These are phyloP conservation scores for Achaetomiella virescens DNA, from an alignment of 495 filamentous ascomycete genomes.

Conservation along the genomic window DNA sequence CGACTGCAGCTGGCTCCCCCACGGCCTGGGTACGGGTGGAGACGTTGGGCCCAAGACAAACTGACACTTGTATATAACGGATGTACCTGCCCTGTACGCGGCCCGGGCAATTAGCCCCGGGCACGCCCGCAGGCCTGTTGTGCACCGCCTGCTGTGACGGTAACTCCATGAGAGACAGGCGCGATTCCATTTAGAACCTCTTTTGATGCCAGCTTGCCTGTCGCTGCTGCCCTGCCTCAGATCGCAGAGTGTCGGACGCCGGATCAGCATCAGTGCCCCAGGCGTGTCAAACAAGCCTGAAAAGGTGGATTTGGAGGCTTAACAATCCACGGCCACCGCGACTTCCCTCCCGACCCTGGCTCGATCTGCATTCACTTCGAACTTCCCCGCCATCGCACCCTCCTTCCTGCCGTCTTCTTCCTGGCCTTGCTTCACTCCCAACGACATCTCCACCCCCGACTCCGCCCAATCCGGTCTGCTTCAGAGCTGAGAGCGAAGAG, in stretches of 20 bases:
- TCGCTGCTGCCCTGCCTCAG: too few species aligned
- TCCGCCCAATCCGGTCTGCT: conserved; percentile 1
- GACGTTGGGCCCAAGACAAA: not conserved
- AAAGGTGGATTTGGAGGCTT: too few species aligned
- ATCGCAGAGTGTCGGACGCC: too few species aligned
- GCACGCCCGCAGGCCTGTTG: conserved; percentile 12
- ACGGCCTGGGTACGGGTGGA: conserved; percentile 3
- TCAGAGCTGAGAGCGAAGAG: not conserved
- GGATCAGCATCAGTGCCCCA: too few species aligned
- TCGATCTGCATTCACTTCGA: not conserved
- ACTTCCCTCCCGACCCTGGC: not conserved
- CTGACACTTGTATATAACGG: conserved; percentile 8
- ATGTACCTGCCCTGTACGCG: conserved; percentile 1
- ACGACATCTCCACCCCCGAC: conserved; percentile 7
- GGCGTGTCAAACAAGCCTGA: too few species aligned
- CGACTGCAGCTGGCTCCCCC: conserved; percentile 6
- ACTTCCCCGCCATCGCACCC: not conserved
- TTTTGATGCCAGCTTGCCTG: too few species aligned
- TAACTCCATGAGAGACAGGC: too few species aligned
- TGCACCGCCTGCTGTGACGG: conserved; percentile 7
- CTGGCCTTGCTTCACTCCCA: not conserved
- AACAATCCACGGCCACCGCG: conserved; percentile 1
- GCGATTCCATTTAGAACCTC: too few species aligned
- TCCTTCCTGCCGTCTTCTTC: not conserved
- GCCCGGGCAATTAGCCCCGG: conserved; percentile 9